phyloP scores from a whole-genome alignment of 768 basidiomycete species.

The Termitomyces sp. region DNA sequence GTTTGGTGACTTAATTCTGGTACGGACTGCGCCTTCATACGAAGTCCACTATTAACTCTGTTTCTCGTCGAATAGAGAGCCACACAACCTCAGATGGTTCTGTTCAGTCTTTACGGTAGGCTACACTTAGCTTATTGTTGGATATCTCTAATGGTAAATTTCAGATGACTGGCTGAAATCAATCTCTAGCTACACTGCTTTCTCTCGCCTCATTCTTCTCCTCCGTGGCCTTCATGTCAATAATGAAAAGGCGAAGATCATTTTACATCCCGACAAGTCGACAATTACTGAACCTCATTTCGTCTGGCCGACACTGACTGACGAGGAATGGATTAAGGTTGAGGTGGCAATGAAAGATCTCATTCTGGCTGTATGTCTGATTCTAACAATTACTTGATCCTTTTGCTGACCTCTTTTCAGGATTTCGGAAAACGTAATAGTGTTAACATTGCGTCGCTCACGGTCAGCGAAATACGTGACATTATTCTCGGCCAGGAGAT shows the following conservation, averaged over 20 bases:
- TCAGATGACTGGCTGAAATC: constrained; percentile 98
- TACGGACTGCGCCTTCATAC: constrained; percentile 24
- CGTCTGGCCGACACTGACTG: constrained; percentile 90
- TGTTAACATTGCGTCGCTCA: constrained; percentile 96
- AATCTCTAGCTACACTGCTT: constrained; percentile 98
- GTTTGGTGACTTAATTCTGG: constrained; percentile 95
- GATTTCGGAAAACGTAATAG: constrained; percentile 99
- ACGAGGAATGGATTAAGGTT: constrained; percentile 99
- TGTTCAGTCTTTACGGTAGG: constrained; percentile 92
- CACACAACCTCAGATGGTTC: constrained; percentile 98
- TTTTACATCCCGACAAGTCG: constrained; percentile 93
- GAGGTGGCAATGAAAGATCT: constrained; percentile 98
- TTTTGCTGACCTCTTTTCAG: constrained; percentile 24
- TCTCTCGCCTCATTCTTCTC: constrained; percentile 95
- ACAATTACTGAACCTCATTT: constrained; percentile 98
- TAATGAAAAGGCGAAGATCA: constrained; percentile 99
- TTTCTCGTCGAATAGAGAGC: constrained; percentile 52
- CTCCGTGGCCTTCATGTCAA: constrained; percentile 97
- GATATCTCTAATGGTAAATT: constrained; percentile 4
- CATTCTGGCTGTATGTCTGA: constrained; percentile 65
- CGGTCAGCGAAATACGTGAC: constrained; percentile 94
- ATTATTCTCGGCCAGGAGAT: constrained; percentile 99
- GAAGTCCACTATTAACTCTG: background rate
- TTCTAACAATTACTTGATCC: background rate
- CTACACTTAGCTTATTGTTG: background rate